These are phyloP conservation scores for Diospyros kaki DNA, from an alignment of 148 eudicot species.

Conservation along the genomic window DNA sequence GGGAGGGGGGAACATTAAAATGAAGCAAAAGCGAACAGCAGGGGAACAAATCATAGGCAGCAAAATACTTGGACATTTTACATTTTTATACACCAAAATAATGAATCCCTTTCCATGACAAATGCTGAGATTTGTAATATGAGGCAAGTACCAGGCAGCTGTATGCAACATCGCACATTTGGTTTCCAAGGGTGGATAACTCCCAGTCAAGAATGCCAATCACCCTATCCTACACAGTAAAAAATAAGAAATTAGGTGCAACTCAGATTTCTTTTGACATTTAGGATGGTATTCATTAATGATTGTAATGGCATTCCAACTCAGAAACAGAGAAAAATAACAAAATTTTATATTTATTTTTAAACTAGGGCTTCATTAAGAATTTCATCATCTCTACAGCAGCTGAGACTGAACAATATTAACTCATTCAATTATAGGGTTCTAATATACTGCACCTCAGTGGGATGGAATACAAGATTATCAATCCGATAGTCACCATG, in stretches of 20 bases:
- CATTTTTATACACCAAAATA: neutral
- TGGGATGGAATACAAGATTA: constrained; percentile 93
- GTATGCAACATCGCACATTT: constrained; percentile 97
- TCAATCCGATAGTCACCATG: constrained; percentile 98
- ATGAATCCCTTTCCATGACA: neutral
- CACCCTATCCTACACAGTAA: constrained; percentile 76
- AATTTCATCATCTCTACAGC: constrained; percentile 4
- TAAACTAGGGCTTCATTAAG: neutral
- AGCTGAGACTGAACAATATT: neutral
- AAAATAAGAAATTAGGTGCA: neutral
- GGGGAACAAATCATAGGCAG: neutral
- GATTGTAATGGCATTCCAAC: too few relatives aligned
- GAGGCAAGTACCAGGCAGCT: constrained; percentile 70
- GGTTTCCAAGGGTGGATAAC: constrained; percentile 92
- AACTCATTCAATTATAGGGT: neutral
- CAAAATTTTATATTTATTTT: neutral
- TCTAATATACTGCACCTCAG: constrained; percentile 49
- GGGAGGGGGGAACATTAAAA: neutral
- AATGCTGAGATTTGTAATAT: constrained; percentile 1
- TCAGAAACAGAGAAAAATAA: neutral
- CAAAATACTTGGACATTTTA: neutral
- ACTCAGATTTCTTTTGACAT: neutral
- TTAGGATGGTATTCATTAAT: neutral
- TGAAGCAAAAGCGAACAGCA: neutral
- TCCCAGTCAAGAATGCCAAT: constrained; percentile 99